These are phyloP conservation scores for Sphaceloma murrayae DNA, from an alignment of 2,329 filamentous ascomycete species.

Conservation along the genomic window DNA sequence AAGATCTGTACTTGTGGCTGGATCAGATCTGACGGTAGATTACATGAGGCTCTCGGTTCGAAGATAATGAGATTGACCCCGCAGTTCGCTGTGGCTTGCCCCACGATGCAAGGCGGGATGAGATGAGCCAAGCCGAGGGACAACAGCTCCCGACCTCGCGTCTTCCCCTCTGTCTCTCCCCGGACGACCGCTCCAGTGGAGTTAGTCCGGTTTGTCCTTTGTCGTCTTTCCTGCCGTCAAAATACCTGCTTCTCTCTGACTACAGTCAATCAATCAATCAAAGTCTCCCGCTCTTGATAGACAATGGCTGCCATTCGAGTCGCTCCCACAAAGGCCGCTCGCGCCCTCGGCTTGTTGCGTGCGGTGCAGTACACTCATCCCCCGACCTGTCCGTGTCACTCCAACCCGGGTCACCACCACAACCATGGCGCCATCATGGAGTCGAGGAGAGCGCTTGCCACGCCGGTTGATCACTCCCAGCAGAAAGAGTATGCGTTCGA, in stretches of 20 bases:
- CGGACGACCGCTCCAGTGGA: conserved; percentile 2
- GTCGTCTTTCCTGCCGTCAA: too few relatives aligned
- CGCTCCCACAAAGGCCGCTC: conserved; percentile 41
- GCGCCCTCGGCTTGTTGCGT: conserved; percentile 64
- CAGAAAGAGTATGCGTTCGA: conserved; percentile 98
- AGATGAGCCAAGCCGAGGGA: conserved; percentile 8
- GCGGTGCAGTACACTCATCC: conserved; percentile 89
- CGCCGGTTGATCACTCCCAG: conserved; percentile 59
- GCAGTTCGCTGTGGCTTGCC: too few relatives aligned
- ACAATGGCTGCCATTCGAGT: conserved; percentile 32
- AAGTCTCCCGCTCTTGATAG: neutral
- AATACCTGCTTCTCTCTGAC: neutral
- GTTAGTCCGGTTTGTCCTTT: conserved; percentile 5
- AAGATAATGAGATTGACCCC: neutral
- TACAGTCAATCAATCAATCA: neutral
- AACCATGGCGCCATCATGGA: conserved; percentile 42
- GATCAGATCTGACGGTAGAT: neutral
- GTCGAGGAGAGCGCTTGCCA: conserved; percentile 58
- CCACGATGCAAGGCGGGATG: conserved; percentile 5
- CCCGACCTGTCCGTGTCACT: conserved; percentile 83
- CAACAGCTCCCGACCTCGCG: conserved; percentile 5
- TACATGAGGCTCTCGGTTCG: neutral
- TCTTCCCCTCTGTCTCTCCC: too few relatives aligned
- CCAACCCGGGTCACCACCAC: conserved; percentile 73
- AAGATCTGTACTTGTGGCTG: too few relatives aligned